Conservation (phyloP, 257 asterid genomes). For the Solanum clarkiae region DNA sequence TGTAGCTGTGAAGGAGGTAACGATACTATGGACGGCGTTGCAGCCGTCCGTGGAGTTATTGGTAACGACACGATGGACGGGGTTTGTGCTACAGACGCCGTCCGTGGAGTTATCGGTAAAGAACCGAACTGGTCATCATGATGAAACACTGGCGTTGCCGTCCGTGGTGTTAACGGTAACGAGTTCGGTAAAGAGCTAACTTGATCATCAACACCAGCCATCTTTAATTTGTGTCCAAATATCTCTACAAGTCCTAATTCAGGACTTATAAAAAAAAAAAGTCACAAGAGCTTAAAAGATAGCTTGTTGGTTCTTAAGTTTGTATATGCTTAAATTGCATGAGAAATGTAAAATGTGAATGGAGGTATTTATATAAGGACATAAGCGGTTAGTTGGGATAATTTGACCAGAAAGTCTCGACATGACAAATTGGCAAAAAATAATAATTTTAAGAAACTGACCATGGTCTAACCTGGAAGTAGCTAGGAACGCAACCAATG, state of each 20-base stretch:
- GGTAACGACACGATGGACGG: constrained; percentile 20
- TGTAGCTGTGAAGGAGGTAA: constrained; percentile 70
- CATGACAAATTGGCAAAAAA: background rate
- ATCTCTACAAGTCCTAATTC: background rate
- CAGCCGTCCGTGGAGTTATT: constrained; percentile 29
- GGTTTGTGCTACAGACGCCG: background rate
- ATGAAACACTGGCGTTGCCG: background rate
- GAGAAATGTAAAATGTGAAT: background rate
- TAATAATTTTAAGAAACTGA: background rate
- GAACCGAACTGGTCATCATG: background rate
- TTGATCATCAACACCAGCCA: constrained; percentile 1
- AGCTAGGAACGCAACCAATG: background rate
- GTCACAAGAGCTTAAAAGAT: background rate
- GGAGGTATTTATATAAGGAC: background rate
- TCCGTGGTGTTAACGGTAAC: constrained; percentile 6
- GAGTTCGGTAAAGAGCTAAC: background rate
- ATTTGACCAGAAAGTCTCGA: background rate
- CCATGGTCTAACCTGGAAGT: background rate
- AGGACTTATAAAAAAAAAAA: background rate
- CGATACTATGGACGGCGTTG: constrained; percentile 36
- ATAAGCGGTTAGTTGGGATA: background rate
- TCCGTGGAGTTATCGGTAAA: background rate
- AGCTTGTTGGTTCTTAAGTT: background rate
- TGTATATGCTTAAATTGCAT: background rate
- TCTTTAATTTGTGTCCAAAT: background rate